Conservation (phyloP, 441 rosid genomes). For the Mallotus japonicus region DNA sequence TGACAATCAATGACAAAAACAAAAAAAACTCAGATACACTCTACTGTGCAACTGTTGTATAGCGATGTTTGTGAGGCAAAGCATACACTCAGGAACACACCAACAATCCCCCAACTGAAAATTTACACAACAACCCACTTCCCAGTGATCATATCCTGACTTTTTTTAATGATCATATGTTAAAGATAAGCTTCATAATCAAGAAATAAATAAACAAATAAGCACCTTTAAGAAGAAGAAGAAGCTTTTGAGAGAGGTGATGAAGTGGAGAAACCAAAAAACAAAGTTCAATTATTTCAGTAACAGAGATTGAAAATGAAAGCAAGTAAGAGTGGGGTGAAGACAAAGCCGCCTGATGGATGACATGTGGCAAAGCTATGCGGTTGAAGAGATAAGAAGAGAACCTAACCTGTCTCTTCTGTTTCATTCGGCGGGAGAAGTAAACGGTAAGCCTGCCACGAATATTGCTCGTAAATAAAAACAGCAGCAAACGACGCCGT, state of each 20-base stretch:
- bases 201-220: too few relatives aligned
- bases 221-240: too few relatives aligned
- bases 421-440: not conserved
- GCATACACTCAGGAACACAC: too few relatives aligned
- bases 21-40: not conserved
- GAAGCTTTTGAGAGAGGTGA: not conserved
- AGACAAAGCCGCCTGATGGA: not conserved
- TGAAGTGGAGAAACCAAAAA: not conserved
- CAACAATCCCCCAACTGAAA: too few relatives aligned
- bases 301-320: not conserved
- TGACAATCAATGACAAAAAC: too few relatives aligned
- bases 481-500: not conserved
- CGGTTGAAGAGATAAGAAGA: not conserved
- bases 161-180: too few relatives aligned
- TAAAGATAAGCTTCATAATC: too few relatives aligned
- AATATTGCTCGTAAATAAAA: not conserved
- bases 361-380: conserved; percentile 7
- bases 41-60: too few relatives aligned
- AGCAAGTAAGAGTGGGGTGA: not conserved
- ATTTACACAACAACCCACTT: too few relatives aligned
- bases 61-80: too few relatives aligned
- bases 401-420: too few relatives aligned
- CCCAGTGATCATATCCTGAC: too few relatives aligned
- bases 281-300: not conserved
- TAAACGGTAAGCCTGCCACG: not conserved